Evolutionary conservation across 108 stramenopile genomes (phyloP).

Genomic region (Stephanodiscus triporus): DNA sequence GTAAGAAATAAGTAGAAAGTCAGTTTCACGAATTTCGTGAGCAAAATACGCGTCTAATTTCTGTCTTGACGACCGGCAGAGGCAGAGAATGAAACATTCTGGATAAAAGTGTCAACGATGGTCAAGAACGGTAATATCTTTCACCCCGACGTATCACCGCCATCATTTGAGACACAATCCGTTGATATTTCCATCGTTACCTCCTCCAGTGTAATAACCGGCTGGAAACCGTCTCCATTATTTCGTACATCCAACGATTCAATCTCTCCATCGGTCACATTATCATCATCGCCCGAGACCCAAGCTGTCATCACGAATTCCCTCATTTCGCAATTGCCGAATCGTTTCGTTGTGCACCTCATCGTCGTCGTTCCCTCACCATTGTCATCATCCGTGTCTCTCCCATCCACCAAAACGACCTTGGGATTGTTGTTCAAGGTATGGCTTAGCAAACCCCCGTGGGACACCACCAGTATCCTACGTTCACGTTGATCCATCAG

Average conservation of each 20-base stretch:
- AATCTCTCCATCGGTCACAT: background rate
- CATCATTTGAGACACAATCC: too few relatives aligned
- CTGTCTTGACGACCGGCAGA: too few relatives aligned
- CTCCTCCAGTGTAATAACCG: constrained; percentile 41
- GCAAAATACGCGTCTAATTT: too few relatives aligned
- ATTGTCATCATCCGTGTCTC: constrained; percentile 11
- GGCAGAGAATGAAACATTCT: too few relatives aligned
- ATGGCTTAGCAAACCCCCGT: constrained; percentile 76
- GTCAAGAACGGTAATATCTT: too few relatives aligned
- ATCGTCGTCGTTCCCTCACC: background rate
- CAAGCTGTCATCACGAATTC: constrained; percentile 54
- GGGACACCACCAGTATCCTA: constrained; percentile 60
- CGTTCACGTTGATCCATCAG: constrained; percentile 57
- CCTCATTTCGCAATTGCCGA: constrained; percentile 85
- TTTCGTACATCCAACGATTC: background rate
- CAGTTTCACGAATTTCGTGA: too few relatives aligned
- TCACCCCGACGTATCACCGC: too few relatives aligned
- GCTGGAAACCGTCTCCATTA: constrained; percentile 3
- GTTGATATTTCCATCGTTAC: constrained; percentile 7
- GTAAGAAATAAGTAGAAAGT: too few relatives aligned
- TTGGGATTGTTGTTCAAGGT: constrained; percentile 61
- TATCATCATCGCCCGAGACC: constrained; percentile 11
- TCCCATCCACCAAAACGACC: constrained; percentile 58
- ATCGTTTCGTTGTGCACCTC: constrained; percentile 55
- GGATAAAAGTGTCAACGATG: too few relatives aligned